phyloP scores from a whole-genome alignment of 805 yeast species.

The Monosporozyma solicola region DNA sequence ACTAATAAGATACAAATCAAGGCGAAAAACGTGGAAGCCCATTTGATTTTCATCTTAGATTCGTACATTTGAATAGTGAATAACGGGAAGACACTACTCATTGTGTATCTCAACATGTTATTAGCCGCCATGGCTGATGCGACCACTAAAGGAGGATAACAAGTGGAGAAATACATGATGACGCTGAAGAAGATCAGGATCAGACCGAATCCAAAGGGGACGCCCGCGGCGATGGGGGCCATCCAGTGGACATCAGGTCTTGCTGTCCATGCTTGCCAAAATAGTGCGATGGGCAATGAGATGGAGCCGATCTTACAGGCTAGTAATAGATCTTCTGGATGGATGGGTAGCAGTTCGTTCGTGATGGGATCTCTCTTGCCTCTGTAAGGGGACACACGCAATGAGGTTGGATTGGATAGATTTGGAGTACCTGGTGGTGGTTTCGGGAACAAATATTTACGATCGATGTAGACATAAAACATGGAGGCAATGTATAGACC shows the following conservation, averaged over 20 bases:
- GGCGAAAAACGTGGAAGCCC: slow-evolving; percentile 67
- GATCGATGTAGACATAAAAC: slow-evolving; percentile 43
- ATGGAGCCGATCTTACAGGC: slow-evolving; percentile 61
- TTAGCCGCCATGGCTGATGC: slow-evolving; percentile 91
- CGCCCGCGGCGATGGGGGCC: slow-evolving; percentile 67
- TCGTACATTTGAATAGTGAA: slow-evolving; percentile 80
- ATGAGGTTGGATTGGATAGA: slow-evolving; percentile 32
- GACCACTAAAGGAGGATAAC: slow-evolving; percentile 65
- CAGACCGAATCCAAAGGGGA: slow-evolving; percentile 69
- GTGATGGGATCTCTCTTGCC: slow-evolving; percentile 39
- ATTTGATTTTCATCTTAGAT: slow-evolving; percentile 47
- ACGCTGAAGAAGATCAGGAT: slow-evolving; percentile 63
- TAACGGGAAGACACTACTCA: slow-evolving; percentile 79
- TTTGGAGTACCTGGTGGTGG: slow-evolving; percentile 50
- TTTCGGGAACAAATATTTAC: slow-evolving; percentile 41
- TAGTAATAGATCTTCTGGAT: slow-evolving; percentile 54
- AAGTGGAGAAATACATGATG: slow-evolving; percentile 57
- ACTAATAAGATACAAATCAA: slow-evolving; percentile 60
- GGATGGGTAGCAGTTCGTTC: slow-evolving; percentile 45
- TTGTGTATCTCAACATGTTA: slow-evolving; percentile 62
- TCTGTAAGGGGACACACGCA: slow-evolving; percentile 28
- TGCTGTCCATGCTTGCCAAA: slow-evolving; percentile 80
- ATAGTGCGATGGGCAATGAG: slow-evolving; percentile 55
- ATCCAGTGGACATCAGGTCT: slow-evolving; percentile 59
- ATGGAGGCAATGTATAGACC: slow-evolving; percentile 53